A percentile compares a stretch with the other conserved stretches of the same genome.
Evolutionary conservation across 495 filamentous ascomycete genomes (phyloP).

Genomic region (Aspergillus affinis): DNA sequence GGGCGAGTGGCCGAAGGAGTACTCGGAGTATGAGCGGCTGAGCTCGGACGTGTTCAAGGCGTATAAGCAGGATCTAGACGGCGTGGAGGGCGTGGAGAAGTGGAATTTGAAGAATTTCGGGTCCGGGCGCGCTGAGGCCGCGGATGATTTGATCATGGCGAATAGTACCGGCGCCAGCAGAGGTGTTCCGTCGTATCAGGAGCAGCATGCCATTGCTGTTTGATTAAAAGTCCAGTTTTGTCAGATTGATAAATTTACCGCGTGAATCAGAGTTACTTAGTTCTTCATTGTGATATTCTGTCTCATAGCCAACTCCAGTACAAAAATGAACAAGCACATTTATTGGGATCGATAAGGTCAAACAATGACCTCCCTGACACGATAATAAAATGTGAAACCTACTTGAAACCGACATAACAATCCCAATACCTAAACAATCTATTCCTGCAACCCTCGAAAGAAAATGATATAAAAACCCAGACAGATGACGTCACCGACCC

Average conservation of each 20-base stretch:
- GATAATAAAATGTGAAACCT: neutral
- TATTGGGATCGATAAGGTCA: no score
- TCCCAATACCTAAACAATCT: no score
- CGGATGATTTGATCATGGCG: slow-evolving; percentile 23
- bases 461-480: neutral
- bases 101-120: slow-evolving; percentile 41
- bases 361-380: no score
- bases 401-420: no score
- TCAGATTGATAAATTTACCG: no score
- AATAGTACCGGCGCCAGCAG: neutral
- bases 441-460: no score
- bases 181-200: neutral
- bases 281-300: no score
- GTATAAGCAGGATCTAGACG: slow-evolving; percentile 29
- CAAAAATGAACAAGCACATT: no score
- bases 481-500: neutral
- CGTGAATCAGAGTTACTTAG: no score
- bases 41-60: slow-evolving; percentile 19
- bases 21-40: slow-evolving; percentile 30
- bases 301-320: no score
- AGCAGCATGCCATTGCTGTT: neutral
- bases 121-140: slow-evolving; percentile 26
- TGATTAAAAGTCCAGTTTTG: neutral
- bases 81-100: slow-evolving; percentile 37
- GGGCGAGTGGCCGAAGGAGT: slow-evolving; percentile 44